Conservation (phyloP, 2,329 filamentous ascomycete species). For the Sporothrix schenckii region DNA sequence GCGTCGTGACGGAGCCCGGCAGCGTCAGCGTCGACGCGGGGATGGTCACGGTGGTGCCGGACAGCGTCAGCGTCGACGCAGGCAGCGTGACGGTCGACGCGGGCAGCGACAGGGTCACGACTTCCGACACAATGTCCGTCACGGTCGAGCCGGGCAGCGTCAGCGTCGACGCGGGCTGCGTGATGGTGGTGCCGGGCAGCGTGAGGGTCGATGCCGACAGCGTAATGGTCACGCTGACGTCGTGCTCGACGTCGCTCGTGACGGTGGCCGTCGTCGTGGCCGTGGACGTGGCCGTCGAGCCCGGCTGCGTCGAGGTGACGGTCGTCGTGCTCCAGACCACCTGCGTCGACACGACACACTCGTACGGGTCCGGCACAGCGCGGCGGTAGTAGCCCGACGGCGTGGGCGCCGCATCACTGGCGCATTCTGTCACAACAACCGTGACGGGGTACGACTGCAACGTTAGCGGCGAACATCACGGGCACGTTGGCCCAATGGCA, state of each 20-base stretch:
- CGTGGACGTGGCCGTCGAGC: not conserved
- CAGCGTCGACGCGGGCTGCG: slow-evolving; percentile 25
- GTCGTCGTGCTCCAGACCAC: slow-evolving; percentile 27
- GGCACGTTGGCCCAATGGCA: no score
- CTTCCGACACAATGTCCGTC: slow-evolving; percentile 27
- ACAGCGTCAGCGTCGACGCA: slow-evolving; percentile 20
- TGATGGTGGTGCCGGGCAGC: slow-evolving; percentile 25
- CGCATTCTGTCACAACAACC: slow-evolving; percentile 14
- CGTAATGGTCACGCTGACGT: slow-evolving; percentile 29
- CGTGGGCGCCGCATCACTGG: not conserved
- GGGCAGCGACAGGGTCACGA: slow-evolving; percentile 31
- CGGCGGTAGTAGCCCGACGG: slow-evolving; percentile 3
- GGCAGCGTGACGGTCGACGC: slow-evolving; percentile 27
- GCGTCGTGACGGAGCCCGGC: slow-evolving; percentile 20
- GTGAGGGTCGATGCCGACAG: slow-evolving; percentile 33
- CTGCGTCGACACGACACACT: slow-evolving; percentile 23
- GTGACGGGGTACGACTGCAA: slow-evolving; percentile 28
- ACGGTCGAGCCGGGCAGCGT: slow-evolving; percentile 29
- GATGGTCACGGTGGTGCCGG: slow-evolving; percentile 15
- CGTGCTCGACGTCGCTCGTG: slow-evolving; percentile 27
- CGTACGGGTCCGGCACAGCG: slow-evolving; percentile 3
- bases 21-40: slow-evolving; percentile 23
- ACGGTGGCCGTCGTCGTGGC: slow-evolving; percentile 18
- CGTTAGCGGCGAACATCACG: not conserved
- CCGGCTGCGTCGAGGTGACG: slow-evolving; percentile 21